Base-by-base conservation (phyloP, 2,329 filamentous ascomycete genomes). In the Macrophomina phaseolina region DNA sequence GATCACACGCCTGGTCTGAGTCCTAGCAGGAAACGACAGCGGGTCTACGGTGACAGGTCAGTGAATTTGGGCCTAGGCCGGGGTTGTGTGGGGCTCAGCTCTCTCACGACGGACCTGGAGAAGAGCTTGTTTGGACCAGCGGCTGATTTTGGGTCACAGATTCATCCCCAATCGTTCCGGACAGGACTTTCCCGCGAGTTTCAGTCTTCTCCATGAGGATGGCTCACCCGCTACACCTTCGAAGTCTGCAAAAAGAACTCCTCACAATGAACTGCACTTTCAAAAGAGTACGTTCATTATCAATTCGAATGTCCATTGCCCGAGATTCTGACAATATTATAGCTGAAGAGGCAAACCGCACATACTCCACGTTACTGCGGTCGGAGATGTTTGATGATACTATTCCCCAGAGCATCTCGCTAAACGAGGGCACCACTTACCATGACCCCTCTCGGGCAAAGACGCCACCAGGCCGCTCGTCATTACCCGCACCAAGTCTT, bases 161-260 rank as follows among this genome's bases (percentile, higher is more conserved):
- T 99, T 99, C 77, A 98, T 99, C 71, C 95, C 95, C 34, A 96
- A 95, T 73, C 88, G 95, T 49, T 90, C 94, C 70, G 95, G 94
- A 5, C 93, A 97, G 78, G 95, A 99, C 79, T 83, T 98, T 30
- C 91, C 94, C 77, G 93, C 94, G 64, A 96, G 93, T 78, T 98
- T 95, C 80, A 97, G 90, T 76, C 83, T 98, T 65, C 84, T 98
- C 34, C 92, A 97, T 75, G 94, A 97, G 69, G 93, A 97, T 77
- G 93, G 91, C 46, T 97, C 94, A 23, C 95, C 95, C 23, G 91
- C 94, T 12, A 97, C 94, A 1, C 93, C 94, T 0, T 94, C 93
- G 4, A 92, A 90, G 76, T 87, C 91, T 67, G 93, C 92, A 81
- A 94, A 91, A 81, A 90, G 94, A 51, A 90, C 90, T 28, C 92